A percentile compares a stretch with the other conserved stretches of the same genome.
These are phyloP conservation scores for Wickerhamiella australiensis DNA, from an alignment of 805 yeast species.

Conservation along the genomic window DNA sequence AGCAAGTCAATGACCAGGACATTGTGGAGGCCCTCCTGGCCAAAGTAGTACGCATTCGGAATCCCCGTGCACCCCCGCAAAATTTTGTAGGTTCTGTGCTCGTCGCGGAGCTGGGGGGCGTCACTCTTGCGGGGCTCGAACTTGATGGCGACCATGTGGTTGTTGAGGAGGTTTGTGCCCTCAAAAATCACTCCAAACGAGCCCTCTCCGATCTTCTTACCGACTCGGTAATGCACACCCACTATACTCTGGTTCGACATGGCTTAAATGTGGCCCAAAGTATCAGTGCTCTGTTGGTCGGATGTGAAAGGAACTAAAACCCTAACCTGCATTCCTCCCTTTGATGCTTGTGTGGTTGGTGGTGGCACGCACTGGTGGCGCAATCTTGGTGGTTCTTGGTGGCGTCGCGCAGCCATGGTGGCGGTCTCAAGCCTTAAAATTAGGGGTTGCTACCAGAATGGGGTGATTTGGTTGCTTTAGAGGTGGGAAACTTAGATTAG, in stretches of 20 bases:
- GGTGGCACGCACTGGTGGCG: constrained; percentile 1
- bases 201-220: constrained; percentile 97
- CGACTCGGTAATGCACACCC: constrained; percentile 92
- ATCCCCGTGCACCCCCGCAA: constrained; percentile 73
- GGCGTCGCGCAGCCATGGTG: not conserved
- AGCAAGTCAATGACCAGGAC: constrained; percentile 85
- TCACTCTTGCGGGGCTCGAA: constrained; percentile 92
- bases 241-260: constrained; percentile 36
- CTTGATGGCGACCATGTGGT: constrained; percentile 89
- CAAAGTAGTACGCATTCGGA: constrained; percentile 92
- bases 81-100: constrained; percentile 83
- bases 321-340: constrained; percentile 1
- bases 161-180: constrained; percentile 84
- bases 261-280: constrained; percentile 1
- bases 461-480: no score
- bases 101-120: constrained; percentile 95
- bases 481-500: no score
- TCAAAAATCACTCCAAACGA: constrained; percentile 96
- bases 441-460: no score
- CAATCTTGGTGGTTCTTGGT: not conserved
- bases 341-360: constrained; percentile 3
- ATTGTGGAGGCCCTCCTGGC: constrained; percentile 95
- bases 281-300: constrained; percentile 1
- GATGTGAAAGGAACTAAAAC: not conserved
- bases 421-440: no score